Evolutionary conservation across 2,329 filamentous ascomycete genomes (phyloP).

Genomic region (Niveomyces coronatus): DNA sequence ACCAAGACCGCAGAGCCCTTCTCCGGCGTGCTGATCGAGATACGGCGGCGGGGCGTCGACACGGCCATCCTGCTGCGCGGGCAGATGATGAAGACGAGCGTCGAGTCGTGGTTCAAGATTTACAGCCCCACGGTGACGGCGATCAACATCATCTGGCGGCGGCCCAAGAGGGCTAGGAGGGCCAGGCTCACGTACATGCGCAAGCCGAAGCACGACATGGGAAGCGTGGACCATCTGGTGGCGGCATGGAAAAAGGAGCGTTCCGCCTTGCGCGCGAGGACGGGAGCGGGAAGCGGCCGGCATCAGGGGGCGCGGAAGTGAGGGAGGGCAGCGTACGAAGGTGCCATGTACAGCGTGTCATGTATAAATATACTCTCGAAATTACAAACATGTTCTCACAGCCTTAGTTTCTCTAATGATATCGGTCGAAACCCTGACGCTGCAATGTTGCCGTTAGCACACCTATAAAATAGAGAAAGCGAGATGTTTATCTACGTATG

Average conservation of each 20-base stretch:
- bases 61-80: conserved; percentile 80
- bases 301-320: conserved; percentile 13
- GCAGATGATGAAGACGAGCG: conserved; percentile 73
- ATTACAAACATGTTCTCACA: background rate
- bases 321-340: conserved; percentile 17
- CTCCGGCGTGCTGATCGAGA: conserved; percentile 76
- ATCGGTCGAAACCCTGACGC: too few relatives aligned
- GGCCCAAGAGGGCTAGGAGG: conserved; percentile 72
- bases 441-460: too few relatives aligned
- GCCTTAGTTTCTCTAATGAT: too few relatives aligned
- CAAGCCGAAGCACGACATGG: conserved; percentile 76
- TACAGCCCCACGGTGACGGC: conserved; percentile 83
- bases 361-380: conserved; percentile 11
- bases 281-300: conserved; percentile 18
- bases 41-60: conserved; percentile 80
- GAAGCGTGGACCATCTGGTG: conserved; percentile 74
- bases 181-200: conserved; percentile 88
- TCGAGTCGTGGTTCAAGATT: conserved; percentile 97
- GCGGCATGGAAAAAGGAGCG: conserved; percentile 38
- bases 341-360: conserved; percentile 5
- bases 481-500: too few relatives aligned
- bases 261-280: conserved; percentile 26
- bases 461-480: too few relatives aligned
- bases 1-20: conserved; percentile 77
- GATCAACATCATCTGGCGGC: conserved; percentile 87